phyloP scores from a whole-genome alignment of 164 flowering plant genomes.

The Chimonanthus salicifolius region DNA sequence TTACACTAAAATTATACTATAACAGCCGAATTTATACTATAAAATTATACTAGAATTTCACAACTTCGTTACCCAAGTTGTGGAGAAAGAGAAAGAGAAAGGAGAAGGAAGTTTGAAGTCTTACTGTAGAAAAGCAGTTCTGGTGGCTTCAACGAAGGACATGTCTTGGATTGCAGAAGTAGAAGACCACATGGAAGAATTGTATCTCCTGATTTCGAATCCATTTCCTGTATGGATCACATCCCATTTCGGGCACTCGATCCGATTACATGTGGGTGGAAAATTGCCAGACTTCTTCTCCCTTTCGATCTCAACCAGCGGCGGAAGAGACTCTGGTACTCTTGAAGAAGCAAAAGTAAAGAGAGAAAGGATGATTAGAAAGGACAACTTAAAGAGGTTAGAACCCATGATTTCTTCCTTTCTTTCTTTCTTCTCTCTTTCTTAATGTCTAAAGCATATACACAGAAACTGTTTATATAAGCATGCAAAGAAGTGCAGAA shows the following conservation, averaged over 20 bases:
- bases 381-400: constrained; percentile 7
- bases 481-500: neutral
- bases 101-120: constrained; percentile 8
- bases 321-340: neutral
- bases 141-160: constrained; percentile 64
- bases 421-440: no score
- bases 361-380: constrained; percentile 8
- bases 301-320: neutral
- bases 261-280: constrained; percentile 63
- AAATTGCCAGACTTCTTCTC: neutral
- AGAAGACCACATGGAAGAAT: constrained; percentile 61
- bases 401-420: constrained; percentile 7
- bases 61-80: no score
- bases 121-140: constrained; percentile 65
- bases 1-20: no score
- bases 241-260: constrained; percentile 75
- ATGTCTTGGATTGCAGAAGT: constrained; percentile 66
- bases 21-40: no score
- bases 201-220: constrained; percentile 71
- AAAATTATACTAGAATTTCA: no score
- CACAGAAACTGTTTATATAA: neutral
- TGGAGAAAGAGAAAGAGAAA: neutral
- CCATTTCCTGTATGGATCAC: constrained; percentile 47
- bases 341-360: neutral
- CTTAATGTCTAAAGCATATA: no score